Evolutionary conservation across 2,329 filamentous ascomycete genomes (phyloP).

Genomic region (Elsinoe perseae): DNA sequence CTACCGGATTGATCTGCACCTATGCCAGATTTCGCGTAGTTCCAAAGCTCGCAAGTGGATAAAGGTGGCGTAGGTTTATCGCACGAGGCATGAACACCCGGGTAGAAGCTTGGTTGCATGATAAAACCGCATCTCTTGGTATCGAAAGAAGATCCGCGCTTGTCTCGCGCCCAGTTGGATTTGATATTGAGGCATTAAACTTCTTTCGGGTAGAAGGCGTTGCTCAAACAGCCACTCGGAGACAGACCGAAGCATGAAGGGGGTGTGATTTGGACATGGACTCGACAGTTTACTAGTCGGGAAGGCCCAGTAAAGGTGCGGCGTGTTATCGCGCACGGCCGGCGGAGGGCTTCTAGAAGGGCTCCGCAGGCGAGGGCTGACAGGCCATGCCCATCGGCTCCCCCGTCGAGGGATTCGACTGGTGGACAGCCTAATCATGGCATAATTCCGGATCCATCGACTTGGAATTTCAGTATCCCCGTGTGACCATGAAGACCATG

Average conservation of each 20-base stretch:
- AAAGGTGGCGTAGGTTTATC: slow-evolving; percentile 15
- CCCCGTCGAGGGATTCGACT: slow-evolving; percentile 8
- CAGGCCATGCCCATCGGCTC: not conserved
- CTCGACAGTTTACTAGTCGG: not conserved
- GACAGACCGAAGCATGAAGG: slow-evolving; percentile 6
- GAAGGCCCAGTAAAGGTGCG: slow-evolving; percentile 12
- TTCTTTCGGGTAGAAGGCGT: not conserved
- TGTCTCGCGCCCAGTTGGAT: slow-evolving; percentile 12
- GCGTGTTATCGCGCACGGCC: slow-evolving; percentile 16
- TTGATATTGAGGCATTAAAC: slow-evolving; percentile 13
- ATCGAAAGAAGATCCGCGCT: slow-evolving; percentile 9
- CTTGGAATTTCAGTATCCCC: not conserved
- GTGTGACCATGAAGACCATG: slow-evolving; percentile 1
- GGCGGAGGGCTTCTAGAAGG: slow-evolving; percentile 14
- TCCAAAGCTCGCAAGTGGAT: not conserved
- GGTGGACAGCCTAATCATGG: slow-evolving; percentile 6
- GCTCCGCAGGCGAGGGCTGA: slow-evolving; percentile 11
- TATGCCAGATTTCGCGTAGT: slow-evolving; percentile 12
- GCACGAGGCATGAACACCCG: slow-evolving; percentile 9
- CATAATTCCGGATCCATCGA: slow-evolving; percentile 2
- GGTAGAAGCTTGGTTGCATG: slow-evolving; percentile 8
- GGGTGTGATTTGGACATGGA: slow-evolving; percentile 3
- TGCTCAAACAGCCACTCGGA: slow-evolving; percentile 12
- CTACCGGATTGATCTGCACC: slow-evolving; percentile 11
- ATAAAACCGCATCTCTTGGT: slow-evolving; percentile 15